Evolutionary conservation across 257 asterid genomes (phyloP).

Genomic region (Solanum bulbocastanum): DNA sequence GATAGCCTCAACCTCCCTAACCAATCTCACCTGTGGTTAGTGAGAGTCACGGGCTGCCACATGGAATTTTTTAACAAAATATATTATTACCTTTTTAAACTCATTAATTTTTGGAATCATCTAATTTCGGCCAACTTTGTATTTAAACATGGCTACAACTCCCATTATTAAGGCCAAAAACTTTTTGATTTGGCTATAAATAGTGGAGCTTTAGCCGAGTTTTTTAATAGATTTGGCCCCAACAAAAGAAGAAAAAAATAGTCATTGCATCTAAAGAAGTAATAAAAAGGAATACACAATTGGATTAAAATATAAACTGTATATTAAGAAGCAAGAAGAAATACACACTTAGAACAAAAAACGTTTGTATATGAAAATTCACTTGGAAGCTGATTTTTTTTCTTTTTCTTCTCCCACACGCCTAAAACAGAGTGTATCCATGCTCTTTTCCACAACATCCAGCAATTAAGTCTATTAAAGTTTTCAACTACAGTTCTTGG

Average conservation of each 20-base stretch:
- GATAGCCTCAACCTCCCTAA: not conserved
- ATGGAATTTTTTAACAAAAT: not conserved
- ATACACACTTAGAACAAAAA: not conserved
- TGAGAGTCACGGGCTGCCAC: not conserved
- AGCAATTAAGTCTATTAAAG: not conserved
- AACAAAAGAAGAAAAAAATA: not conserved
- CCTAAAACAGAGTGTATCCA: not conserved
- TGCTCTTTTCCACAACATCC: not conserved
- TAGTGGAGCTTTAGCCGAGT: not conserved
- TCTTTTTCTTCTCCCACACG: not conserved
- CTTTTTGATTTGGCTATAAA: not conserved
- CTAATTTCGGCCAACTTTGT: not conserved
- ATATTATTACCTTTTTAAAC: not conserved
- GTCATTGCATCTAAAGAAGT: not conserved
- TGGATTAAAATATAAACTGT: not conserved
- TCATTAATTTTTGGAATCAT: not conserved
- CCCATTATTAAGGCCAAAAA: not conserved
- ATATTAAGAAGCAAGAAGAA: not conserved
- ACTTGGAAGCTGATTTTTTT: not conserved
- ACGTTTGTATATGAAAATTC: not conserved
- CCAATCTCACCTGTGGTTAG: not conserved
- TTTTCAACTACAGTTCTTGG: not conserved
- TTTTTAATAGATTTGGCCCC: not conserved
- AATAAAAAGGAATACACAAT: not conserved
- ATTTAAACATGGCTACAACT: not conserved